phyloP scores from a whole-genome alignment of 306 rosid genomes.

The Lathyrus tuberosus region DNA sequence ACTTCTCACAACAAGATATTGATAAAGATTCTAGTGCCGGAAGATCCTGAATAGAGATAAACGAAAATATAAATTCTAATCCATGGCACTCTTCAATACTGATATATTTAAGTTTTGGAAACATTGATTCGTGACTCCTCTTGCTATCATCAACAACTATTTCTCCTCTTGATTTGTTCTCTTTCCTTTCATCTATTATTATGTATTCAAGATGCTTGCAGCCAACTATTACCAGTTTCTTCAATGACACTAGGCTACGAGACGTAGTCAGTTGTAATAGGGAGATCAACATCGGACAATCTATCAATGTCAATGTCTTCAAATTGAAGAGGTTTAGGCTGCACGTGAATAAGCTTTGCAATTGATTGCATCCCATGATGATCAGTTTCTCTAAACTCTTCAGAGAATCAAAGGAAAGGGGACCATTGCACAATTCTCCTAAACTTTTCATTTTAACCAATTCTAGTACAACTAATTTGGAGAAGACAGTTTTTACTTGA shows the following conservation, averaged over 20 bases:
- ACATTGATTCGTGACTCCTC: neutral
- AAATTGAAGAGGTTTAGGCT: neutral
- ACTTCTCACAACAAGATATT: neutral
- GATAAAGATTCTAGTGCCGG: neutral
- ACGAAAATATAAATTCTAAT: neutral
- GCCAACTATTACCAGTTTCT: too few relatives aligned
- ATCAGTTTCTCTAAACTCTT: neutral
- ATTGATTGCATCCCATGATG: accelerated
- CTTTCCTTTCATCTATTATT: neutral
- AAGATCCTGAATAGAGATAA: neutral
- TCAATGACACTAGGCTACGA: too few relatives aligned
- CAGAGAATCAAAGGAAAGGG: neutral
- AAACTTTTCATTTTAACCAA: neutral
- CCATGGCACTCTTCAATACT: accelerated
- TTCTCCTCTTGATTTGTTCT: neutral
- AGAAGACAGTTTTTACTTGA: neutral
- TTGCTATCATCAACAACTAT: too few relatives aligned
- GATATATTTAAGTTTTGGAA: neutral
- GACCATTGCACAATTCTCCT: neutral
- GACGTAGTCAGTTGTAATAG: too few relatives aligned
- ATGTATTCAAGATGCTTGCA: neutral
- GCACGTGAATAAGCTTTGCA: neutral
- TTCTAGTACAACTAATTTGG: neutral
- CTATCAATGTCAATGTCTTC: neutral
- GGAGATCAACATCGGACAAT: neutral